These are phyloP conservation scores for Leccinum pachyderme DNA, from an alignment of 1,284 basidiomycete genomes.

Conservation along the genomic window DNA sequence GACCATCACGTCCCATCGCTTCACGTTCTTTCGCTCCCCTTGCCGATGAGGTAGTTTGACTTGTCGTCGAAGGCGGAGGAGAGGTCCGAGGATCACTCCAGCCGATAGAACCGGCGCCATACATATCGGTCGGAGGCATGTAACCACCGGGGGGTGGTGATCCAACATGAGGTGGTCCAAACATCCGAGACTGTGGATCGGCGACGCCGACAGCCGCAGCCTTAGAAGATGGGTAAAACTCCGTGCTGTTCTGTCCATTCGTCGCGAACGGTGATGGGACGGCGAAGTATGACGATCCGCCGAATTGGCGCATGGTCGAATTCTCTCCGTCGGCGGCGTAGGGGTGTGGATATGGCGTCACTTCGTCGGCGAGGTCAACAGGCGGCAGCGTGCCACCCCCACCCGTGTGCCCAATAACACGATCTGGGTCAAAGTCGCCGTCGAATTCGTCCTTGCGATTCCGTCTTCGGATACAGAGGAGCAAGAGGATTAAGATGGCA, in stretches of 20 bases:
- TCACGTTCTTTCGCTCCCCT: slow-evolving; percentile 19
- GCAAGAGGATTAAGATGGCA: slow-evolving; percentile 16
- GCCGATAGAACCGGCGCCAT: slow-evolving; percentile 17
- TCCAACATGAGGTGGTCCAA: slow-evolving; percentile 6
- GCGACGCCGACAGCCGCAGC: neutral
- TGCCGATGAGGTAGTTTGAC: slow-evolving; percentile 10
- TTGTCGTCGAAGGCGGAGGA: slow-evolving; percentile 23
- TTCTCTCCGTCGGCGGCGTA: slow-evolving; percentile 13
- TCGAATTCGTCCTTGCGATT: slow-evolving; percentile 41
- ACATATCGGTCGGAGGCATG: slow-evolving; percentile 7
- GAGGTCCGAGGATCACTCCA: slow-evolving; percentile 21
- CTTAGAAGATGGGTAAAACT: slow-evolving; percentile 9
- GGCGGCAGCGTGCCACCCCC: slow-evolving; percentile 33
- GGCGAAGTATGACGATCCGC: slow-evolving; percentile 10
- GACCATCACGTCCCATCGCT: slow-evolving; percentile 17
- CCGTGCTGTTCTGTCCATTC: slow-evolving; percentile 6
- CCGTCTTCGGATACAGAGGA: slow-evolving; percentile 26
- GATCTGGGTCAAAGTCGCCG: slow-evolving; percentile 52
- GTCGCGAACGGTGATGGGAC: slow-evolving; percentile 2
- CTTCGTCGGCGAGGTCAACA: slow-evolving; percentile 40
- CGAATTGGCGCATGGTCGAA: slow-evolving; percentile 27
- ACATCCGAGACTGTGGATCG: slow-evolving; percentile 5
- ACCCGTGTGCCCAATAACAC: slow-evolving; percentile 28
- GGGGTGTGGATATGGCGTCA: slow-evolving; percentile 33
- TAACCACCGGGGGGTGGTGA: slow-evolving; percentile 6